phyloP scores from a whole-genome alignment of 768 basidiomycete species.

The Tulasnella calospora region DNA sequence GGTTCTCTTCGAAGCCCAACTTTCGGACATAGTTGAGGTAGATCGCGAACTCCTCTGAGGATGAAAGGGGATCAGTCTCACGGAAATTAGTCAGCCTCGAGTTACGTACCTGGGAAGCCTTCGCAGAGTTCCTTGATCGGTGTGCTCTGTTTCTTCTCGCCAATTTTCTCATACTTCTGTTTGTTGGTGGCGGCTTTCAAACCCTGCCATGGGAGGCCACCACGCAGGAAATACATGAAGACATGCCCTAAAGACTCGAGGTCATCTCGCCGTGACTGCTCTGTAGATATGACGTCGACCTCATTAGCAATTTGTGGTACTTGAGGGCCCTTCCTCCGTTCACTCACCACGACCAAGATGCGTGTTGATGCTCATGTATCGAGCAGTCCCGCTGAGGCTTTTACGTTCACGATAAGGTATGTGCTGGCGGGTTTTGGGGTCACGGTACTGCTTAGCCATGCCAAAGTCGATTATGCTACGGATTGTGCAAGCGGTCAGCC shows the following conservation, averaged over 20 bases:
- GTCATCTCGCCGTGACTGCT: conserved; percentile 80
- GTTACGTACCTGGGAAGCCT: conserved; percentile 75
- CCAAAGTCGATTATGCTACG: conserved; percentile 75
- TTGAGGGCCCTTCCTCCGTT: background rate
- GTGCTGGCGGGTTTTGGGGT: conserved; percentile 95
- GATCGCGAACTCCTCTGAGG: conserved; percentile 91
- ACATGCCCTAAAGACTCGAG: conserved; percentile 98
- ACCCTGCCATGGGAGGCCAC: conserved; percentile 97
- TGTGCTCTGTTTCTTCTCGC: conserved; percentile 99
- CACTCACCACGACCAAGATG: conserved; percentile 89
- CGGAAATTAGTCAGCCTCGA: conserved; percentile 17
- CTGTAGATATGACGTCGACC: conserved; percentile 30
- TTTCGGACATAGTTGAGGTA: conserved; percentile 99
- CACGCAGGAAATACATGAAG: conserved; percentile 98
- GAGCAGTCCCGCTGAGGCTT: conserved; percentile 90
- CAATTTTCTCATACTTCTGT: conserved; percentile 99
- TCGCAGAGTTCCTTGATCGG: conserved; percentile 96
- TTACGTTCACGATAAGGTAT: conserved; percentile 99
- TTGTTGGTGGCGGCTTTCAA: conserved; percentile 99
- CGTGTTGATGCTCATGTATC: conserved; percentile 99
- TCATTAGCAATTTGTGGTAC: background rate
- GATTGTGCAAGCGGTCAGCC: conserved; percentile 13
- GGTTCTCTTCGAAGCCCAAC: conserved; percentile 97
- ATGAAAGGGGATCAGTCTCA: background rate
- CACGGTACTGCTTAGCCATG: conserved; percentile 99